phyloP scores from a whole-genome alignment of 306 rosid species.

The Quillaja saponaria region DNA sequence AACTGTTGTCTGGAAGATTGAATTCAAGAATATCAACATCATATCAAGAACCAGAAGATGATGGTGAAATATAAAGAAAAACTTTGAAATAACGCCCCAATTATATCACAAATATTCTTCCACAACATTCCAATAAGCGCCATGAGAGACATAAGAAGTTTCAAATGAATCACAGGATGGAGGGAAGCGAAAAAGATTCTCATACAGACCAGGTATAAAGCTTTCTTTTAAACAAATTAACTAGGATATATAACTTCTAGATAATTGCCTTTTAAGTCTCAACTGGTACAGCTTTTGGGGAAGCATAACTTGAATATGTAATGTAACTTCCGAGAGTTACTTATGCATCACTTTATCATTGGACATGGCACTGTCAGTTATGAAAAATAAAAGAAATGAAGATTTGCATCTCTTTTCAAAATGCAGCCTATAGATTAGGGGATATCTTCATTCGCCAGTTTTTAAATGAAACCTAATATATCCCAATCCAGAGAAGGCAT shows the following conservation, averaged over 20 bases:
- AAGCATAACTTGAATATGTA: neutral
- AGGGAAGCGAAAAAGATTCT: slow-evolving; percentile 10
- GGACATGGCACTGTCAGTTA: slow-evolving; percentile 1
- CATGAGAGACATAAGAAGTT: neutral
- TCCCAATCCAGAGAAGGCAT: neutral
- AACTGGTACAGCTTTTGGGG: neutral
- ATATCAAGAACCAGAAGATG: neutral
- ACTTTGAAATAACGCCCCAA: neutral
- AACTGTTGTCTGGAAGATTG: slow-evolving; percentile 57
- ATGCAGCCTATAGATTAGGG: neutral
- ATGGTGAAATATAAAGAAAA: neutral
- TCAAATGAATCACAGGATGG: slow-evolving; percentile 2
- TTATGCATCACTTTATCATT: neutral
- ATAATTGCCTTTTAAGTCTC: neutral
- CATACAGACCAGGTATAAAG: neutral
- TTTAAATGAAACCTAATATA: neutral
- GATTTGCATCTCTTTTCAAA: neutral
- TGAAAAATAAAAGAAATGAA: neutral
- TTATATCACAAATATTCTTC: neutral
- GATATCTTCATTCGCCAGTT: neutral
- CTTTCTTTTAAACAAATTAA: neutral
- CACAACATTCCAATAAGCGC: slow-evolving; percentile 6
- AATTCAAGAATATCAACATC: slow-evolving; percentile 2
- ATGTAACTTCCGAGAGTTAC: neutral
- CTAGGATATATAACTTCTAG: too few species aligned